Percentiles rank a stretch among this genome's conserved stretches.
phyloP scores from a whole-genome alignment of 2,329 filamentous ascomycete species.

The Claviceps citrina region DNA sequence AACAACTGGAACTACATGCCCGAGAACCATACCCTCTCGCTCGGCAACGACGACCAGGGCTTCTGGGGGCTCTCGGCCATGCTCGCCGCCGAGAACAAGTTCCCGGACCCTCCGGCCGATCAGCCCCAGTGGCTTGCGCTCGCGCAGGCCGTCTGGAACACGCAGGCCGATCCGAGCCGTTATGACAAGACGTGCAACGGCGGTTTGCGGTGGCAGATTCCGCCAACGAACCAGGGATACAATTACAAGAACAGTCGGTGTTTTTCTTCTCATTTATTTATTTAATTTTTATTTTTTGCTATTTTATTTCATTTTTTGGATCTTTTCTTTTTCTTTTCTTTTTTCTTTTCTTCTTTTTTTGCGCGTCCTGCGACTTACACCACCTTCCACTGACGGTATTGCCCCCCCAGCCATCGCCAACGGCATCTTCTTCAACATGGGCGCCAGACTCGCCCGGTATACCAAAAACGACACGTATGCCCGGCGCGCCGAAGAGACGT shows the following conservation, averaged over 20 bases:
- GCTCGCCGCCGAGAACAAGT: constrained; percentile 38
- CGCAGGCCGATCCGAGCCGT: constrained; percentile 36
- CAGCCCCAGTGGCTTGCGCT: constrained; percentile 38
- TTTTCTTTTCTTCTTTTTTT: background rate
- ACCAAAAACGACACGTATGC: constrained; percentile 50
- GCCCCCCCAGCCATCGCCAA: constrained; percentile 48
- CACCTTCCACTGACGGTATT: no score
- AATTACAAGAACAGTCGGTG: constrained; percentile 49
- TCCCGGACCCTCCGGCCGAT: constrained; percentile 33
- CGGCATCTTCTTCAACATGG: constrained; percentile 48
- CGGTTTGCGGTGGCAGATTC: constrained; percentile 64
- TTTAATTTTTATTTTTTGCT: background rate
- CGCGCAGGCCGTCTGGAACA: constrained; percentile 48
- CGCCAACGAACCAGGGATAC: constrained; percentile 55
- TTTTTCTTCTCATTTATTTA: background rate
- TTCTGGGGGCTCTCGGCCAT: constrained; percentile 52
- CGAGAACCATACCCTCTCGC: constrained; percentile 29
- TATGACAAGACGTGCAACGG: constrained; percentile 38
- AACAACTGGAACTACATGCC: constrained; percentile 39
- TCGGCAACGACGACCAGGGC: constrained; percentile 49
- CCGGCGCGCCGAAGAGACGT: constrained; percentile 44
- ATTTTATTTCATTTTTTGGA: background rate
- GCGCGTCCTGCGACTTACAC: no score
- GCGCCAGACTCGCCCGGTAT: constrained; percentile 57
- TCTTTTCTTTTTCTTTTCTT: background rate